A percentile compares a stretch with the other conserved stretches of the same genome.
These are phyloP conservation scores for Paramecium octaurelia DNA, from an alignment of 73 alveolate genomes.

Conservation along the genomic window DNA sequence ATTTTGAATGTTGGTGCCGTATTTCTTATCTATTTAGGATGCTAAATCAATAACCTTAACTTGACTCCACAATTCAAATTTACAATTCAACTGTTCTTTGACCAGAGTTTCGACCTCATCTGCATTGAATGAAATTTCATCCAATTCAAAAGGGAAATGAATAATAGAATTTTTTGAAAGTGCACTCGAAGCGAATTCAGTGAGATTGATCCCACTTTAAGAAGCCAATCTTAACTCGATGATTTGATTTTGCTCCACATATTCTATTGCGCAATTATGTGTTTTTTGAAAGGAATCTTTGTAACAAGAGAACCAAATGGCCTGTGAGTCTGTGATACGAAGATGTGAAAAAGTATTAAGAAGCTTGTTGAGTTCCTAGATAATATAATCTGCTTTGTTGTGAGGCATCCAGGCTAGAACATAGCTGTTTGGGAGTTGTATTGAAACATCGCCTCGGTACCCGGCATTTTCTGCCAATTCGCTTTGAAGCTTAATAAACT, in stretches of 20 bases:
- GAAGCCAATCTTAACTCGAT: neutral
- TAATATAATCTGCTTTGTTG: neutral
- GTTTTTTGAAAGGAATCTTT: neutral
- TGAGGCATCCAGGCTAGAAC: neutral
- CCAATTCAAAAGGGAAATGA: neutral
- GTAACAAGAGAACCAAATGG: neutral
- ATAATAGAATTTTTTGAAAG: neutral
- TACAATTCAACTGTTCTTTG: neutral
- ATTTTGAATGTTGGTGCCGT: neutral
- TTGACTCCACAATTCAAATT: neutral
- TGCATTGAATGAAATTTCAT: neutral
- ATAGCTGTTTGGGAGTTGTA: neutral
- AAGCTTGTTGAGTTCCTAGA: neutral
- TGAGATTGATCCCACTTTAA: neutral
- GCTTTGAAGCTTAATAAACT: neutral
- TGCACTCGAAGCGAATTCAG: neutral
- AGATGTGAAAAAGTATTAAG: neutral
- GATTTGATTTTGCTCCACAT: neutral
- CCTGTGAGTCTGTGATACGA: neutral
- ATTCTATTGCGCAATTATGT: neutral
- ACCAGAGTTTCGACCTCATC: neutral
- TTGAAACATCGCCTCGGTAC: neutral
- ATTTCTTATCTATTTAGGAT: neutral
- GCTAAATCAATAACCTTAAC: neutral
- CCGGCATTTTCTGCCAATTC: neutral